A percentile compares a stretch with the other conserved stretches of the same genome.
phyloP scores from a whole-genome alignment of 345 rosid species.

The Passiflora organensis region DNA sequence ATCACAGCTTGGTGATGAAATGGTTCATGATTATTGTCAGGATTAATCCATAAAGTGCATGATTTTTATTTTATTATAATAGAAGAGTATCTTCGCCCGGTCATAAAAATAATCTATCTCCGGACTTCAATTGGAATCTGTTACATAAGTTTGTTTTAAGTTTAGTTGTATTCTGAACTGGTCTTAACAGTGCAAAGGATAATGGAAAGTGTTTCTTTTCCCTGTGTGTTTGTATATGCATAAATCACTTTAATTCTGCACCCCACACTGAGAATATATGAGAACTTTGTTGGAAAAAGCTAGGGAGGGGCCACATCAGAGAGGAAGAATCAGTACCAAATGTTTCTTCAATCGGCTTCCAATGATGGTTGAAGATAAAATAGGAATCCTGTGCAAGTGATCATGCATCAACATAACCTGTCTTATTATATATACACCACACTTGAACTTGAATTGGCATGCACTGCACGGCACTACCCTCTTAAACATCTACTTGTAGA shows the following conservation, averaged over 20 bases:
- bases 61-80: no score
- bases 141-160: no score
- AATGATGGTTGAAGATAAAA: conserved; percentile 11
- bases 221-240: no score
- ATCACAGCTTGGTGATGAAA: no score
- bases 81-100: no score
- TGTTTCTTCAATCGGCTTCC: conserved; percentile 16
- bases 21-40: no score
- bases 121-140: no score
- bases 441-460: conserved; percentile 5
- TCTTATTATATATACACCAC: conserved; percentile 23
- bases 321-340: conserved; percentile 23
- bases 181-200: no score
- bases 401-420: not conserved
- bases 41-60: no score
- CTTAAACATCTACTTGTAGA: conserved; percentile 6
- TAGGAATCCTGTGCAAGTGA: no score
- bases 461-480: not conserved
- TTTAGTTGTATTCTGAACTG: no score
- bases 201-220: not conserved
- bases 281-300: conserved; percentile 19
- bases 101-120: no score
- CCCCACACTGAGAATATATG: conserved; percentile 5
- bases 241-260: not conserved
- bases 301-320: conserved; percentile 25